Evolutionary conservation across 306 rosid species (phyloP), one percentile per base, ranked within the genome.

Genomic region (Alnus rubra): DNA sequence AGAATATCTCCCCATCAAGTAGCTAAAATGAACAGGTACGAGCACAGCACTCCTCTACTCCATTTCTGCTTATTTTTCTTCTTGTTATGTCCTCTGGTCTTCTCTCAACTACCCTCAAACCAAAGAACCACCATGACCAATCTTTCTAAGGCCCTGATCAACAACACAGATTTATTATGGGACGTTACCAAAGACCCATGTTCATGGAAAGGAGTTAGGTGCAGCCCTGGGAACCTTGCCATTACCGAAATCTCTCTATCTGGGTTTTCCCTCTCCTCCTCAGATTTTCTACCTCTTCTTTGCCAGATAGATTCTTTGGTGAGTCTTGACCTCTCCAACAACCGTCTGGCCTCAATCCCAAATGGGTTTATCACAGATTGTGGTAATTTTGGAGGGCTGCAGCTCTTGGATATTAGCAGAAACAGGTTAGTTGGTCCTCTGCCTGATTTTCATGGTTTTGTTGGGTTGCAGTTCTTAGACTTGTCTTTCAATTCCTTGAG

Each of bases 301-400:
- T 94, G 97, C 83, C 64, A 80, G 79, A 78, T 94, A 77, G 82
- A 88, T 39, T 79, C 95, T 69, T 76, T 94, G 87, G 82, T 84
- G 86, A 50, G 0, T 68, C 80, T 94, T 69, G 92, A 95, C 78
- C 86, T 92, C 37, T 92, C 97, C 44, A 64, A 68, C 10, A 95
- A 83, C 83, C 4, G 0, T 4, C 60, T 95, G 53, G 53, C 16
- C 50, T 16, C 76, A 69, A 90, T 92, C 79, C 97, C 93, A 6
- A 71, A 71, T 14, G 59, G 0, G 54, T 95, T 92, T 76, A 33
- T 92, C 42, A 9, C 69, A 30, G 89, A 47, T 67, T 92, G 98
- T 83, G 93, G 97, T 28, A 79, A 23, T 23, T 80, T 53, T 1
- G 45, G 23, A 39, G 87, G 79, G 54, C 33, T 95, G 5, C 82